Evolutionary conservation across 768 basidiomycete species (phyloP).

Genomic region (Suillus fuscotomentosus): DNA sequence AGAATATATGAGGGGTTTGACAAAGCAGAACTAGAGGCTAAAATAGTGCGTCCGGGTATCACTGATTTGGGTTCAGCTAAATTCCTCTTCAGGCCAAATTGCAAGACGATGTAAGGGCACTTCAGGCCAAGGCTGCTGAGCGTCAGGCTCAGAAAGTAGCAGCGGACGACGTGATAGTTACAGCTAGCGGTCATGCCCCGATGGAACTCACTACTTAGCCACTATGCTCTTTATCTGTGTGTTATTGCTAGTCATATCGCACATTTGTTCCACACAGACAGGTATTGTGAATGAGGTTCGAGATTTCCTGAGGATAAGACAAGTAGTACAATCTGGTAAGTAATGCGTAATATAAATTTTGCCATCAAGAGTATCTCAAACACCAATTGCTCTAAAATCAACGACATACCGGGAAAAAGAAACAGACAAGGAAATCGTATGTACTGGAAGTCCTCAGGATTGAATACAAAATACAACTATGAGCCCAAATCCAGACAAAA

Average conservation of each 20-base stretch:
- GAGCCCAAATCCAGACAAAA: slow-evolving; percentile 4
- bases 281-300: background rate
- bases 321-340: slow-evolving; percentile 10
- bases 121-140: slow-evolving; percentile 50
- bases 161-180: slow-evolving; percentile 26
- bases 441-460: background rate
- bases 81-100: slow-evolving; percentile 47
- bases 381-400: background rate
- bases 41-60: slow-evolving; percentile 42
- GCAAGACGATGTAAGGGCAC: slow-evolving; percentile 53
- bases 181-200: slow-evolving; percentile 26
- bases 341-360: slow-evolving; percentile 5
- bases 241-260: background rate
- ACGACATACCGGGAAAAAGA: background rate
- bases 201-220: slow-evolving; percentile 27
- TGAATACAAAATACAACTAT: slow-evolving; percentile 15
- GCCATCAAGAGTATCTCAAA: background rate
- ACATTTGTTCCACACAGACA: background rate
- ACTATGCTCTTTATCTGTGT: background rate
- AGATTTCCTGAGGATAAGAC: slow-evolving; percentile 1
- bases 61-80: background rate
- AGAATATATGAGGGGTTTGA: slow-evolving; percentile 62
- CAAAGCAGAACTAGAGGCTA: slow-evolving; percentile 53
- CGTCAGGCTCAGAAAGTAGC: slow-evolving; percentile 35
- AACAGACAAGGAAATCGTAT: background rate